phyloP scores from a whole-genome alignment of 2,329 filamentous ascomycete genomes.

The Macrophomina tecta region DNA sequence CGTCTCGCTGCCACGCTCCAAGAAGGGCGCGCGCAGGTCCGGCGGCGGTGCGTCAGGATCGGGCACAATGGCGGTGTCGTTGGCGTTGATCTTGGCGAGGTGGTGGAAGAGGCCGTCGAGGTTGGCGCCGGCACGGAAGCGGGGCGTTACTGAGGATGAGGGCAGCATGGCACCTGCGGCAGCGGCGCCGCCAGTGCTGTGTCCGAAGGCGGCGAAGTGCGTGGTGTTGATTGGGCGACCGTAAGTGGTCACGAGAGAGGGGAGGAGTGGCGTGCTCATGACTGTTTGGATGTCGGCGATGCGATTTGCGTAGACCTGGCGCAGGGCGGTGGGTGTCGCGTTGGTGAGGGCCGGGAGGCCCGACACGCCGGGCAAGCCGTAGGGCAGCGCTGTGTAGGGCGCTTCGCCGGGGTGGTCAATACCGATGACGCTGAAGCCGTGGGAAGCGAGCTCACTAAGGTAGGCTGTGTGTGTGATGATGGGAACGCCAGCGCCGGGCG shows the following conservation, averaged over 20 bases:
- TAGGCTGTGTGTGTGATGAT: conserved; percentile 25
- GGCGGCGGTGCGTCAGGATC: no score
- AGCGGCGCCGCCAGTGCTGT: no score
- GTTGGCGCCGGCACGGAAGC: no score
- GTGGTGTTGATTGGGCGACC: conserved; percentile 18
- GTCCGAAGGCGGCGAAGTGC: conserved; percentile 14
- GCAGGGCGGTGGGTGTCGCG: neutral
- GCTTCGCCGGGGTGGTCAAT: conserved; percentile 23
- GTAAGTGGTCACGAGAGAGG: neutral
- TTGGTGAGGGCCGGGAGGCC: neutral
- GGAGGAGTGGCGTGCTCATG: neutral
- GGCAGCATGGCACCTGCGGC: no score
- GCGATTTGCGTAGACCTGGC: neutral
- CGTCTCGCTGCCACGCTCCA: no score
- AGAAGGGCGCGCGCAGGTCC: no score
- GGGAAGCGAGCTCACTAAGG: conserved; percentile 1
- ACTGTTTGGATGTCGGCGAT: neutral
- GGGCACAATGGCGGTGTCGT: no score
- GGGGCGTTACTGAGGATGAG: no score
- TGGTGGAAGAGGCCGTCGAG: no score
- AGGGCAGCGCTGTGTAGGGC: conserved; percentile 8
- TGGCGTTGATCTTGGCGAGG: no score
- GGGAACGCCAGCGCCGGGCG: conserved; percentile 13
- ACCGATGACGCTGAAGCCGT: conserved; percentile 17
- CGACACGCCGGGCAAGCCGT: conserved; percentile 5